Evolutionary conservation across 371 early-diverging fungal species (phyloP).

Genomic region (Aphelidium insulamus): DNA sequence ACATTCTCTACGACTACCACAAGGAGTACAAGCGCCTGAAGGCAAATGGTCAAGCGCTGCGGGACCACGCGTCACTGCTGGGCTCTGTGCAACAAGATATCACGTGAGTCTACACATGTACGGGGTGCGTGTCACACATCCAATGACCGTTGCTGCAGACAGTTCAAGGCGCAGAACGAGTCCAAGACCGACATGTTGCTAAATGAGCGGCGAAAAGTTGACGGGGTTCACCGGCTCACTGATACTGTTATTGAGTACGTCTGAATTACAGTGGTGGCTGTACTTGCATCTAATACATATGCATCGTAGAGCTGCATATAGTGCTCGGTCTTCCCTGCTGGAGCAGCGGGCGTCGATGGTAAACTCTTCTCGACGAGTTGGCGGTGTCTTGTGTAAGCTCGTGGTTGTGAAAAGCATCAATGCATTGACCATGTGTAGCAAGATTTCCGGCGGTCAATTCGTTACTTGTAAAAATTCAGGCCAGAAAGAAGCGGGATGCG

Average conservation of each 20-base stretch:
- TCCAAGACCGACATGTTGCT: slow-evolving; percentile 25
- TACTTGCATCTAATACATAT: slow-evolving; percentile 1
- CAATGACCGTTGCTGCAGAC: too few species aligned
- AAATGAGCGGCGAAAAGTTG: slow-evolving; percentile 30
- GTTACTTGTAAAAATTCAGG: slow-evolving; percentile 30
- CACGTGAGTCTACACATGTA: slow-evolving; percentile 6
- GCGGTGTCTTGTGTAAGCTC: slow-evolving; percentile 20
- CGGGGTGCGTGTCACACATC: neutral
- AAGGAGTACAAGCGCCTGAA: slow-evolving; percentile 36
- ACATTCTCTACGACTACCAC: slow-evolving; percentile 39
- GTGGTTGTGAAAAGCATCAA: neutral
- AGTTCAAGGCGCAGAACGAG: slow-evolving; percentile 16
- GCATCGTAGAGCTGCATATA: slow-evolving; percentile 28
- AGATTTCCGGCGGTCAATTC: slow-evolving; percentile 36
- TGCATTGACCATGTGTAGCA: slow-evolving; percentile 4
- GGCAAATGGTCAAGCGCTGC: slow-evolving; percentile 27
- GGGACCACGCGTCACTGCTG: slow-evolving; percentile 36
- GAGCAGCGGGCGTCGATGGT: slow-evolving; percentile 24
- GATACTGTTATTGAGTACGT: slow-evolving; percentile 38
- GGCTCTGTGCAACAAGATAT: slow-evolving; percentile 29
- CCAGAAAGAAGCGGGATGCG: slow-evolving; percentile 32
- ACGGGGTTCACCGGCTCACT: slow-evolving; percentile 31
- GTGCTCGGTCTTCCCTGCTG: slow-evolving; percentile 26
- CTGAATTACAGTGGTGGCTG: neutral
- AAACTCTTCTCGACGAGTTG: slow-evolving; percentile 20